These are phyloP conservation scores for Termitomyces sp. DNA, from an alignment of 1,284 basidiomycete species.

Conservation along the genomic window DNA sequence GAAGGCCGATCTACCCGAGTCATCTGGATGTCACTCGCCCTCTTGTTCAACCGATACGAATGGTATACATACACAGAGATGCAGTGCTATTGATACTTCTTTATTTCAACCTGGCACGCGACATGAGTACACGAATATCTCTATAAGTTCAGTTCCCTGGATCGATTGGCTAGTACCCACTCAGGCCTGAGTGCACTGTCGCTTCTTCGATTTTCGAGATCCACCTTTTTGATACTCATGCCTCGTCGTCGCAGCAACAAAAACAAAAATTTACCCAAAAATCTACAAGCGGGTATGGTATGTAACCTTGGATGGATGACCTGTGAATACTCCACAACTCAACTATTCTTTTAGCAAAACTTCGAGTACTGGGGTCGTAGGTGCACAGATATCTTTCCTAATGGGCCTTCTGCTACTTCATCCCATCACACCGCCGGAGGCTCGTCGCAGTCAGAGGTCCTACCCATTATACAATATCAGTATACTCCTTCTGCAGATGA, in stretches of 20 bases:
- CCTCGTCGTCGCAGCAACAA: background rate
- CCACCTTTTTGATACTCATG: background rate
- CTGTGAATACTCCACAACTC: background rate
- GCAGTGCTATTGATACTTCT: conserved; percentile 8
- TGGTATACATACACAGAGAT: conserved; percentile 3
- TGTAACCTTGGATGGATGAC: background rate
- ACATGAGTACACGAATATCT: conserved; percentile 3
- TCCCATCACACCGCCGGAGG: background rate
- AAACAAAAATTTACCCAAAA: conserved; percentile 4
- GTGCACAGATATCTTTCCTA: background rate
- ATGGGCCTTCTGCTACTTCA: background rate
- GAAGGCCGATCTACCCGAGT: background rate
- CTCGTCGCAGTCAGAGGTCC: background rate
- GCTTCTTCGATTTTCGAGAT: background rate
- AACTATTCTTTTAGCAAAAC: background rate
- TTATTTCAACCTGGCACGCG: background rate
- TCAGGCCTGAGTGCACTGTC: no score
- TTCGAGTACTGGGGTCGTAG: conserved; percentile 7
- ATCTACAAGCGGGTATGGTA: background rate
- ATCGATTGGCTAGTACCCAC: background rate
- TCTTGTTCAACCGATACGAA: background rate
- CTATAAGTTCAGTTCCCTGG: conserved; percentile 6
- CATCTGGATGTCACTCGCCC: background rate
- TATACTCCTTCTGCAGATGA: background rate
- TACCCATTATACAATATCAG: background rate